Base-by-base conservation (phyloP, 805 yeast species). In the Metschnikowia sp. region DNA sequence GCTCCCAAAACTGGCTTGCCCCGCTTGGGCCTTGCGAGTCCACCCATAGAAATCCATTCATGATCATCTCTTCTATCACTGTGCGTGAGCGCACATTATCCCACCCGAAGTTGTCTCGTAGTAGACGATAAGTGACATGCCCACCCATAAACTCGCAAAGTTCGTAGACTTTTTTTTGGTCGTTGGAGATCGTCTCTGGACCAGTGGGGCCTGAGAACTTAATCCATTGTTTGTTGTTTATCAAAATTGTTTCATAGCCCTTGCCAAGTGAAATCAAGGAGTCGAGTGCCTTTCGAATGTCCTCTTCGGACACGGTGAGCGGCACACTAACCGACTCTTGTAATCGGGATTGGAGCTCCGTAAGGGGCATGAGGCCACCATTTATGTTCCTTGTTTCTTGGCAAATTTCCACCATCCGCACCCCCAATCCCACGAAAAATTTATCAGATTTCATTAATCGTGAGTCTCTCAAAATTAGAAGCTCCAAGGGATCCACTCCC, bases 21-120 rank as follows among this genome's bases (percentile, higher is more conserved):
- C 61, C 64, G 18, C 52, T 62, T 51, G 66, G 66, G 43, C 77
- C 83, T 41, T 59, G 67, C 7, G 67, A 65, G 61, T 91, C 98
- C 1, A 90, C 69, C 99, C 99, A 92, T 11, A 92, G 68, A 45
- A 89, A 73, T 3, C 98, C 97, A 42, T 76, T 76, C 52, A 85
- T 74, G 1, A 91, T 85, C 88, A 92, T 82, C 39, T 86, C 92
- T 34, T 86, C 84, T 5, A 92, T 60, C 4, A 83, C 84, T 0
- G 82, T 68, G 52, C 75, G 75, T 44, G 87, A 76, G 46, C 96
- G 70, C 2, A 78, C 69, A 2, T 61, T 60, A 42, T 77, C 81
- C 99, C 99, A 92, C 1, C 75, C 74, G 49, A 84, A 78, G 59
- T 92, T 94, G 55, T 85, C 97, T 11, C 76, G 63, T 34, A 92